Conservation (phyloP, 345 rosid species). For the Litchi chinensis region DNA sequence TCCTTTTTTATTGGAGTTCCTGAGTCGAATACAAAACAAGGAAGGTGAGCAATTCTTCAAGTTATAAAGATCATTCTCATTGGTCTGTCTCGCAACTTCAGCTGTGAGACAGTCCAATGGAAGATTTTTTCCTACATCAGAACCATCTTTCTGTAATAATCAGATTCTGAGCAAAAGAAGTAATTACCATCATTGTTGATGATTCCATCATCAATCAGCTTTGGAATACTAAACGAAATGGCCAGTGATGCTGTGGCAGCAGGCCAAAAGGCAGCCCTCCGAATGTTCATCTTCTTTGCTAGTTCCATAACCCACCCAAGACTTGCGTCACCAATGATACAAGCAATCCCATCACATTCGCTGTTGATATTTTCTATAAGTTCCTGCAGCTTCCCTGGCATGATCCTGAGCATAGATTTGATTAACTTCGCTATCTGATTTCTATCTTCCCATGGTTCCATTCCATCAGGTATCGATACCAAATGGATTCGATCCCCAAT, state of each 20-base stretch:
- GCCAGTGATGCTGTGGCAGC: conserved; percentile 14
- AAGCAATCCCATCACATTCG: conserved; percentile 12
- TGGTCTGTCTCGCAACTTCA: too few relatives aligned
- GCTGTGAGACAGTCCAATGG: too few relatives aligned
- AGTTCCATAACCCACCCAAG: conserved; percentile 6
- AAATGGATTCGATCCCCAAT: not conserved
- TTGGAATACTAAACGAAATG: not conserved
- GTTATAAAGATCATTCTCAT: too few relatives aligned
- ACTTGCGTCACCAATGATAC: conserved; percentile 10
- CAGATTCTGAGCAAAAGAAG: too few relatives aligned
- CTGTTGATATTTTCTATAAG: not conserved
- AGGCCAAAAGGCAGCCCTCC: conserved; percentile 19
- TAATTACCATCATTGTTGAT: conserved; percentile 19
- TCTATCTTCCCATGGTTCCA: not conserved
- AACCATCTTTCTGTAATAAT: too few relatives aligned
- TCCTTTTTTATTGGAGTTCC: not conserved
- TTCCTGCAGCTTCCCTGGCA: conserved; percentile 10
- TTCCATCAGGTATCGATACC: conserved; percentile 10
- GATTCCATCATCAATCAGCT: conserved; percentile 19
- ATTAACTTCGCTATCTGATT: not conserved
- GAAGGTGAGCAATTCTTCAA: too few relatives aligned
- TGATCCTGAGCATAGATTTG: not conserved
- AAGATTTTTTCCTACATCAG: too few relatives aligned
- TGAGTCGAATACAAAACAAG: not conserved
- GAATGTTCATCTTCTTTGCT: conserved; percentile 21